Evolutionary conservation across 257 asterid species (phyloP).

Genomic region (Scutellaria minor): DNA sequence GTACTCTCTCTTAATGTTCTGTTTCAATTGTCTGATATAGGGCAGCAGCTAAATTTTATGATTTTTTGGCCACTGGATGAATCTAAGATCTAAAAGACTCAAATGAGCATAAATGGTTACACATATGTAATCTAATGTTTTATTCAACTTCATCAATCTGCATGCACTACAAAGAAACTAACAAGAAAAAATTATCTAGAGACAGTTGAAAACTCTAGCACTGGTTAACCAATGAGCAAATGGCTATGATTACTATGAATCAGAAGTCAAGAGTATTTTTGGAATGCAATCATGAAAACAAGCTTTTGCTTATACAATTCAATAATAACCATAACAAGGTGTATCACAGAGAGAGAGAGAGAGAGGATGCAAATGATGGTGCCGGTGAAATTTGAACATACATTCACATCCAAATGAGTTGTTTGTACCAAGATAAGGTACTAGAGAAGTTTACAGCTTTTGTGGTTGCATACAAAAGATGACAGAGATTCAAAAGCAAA

Average conservation of each 20-base stretch:
- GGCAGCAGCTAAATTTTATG: constrained; percentile 3
- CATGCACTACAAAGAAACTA: background rate
- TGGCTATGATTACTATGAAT: background rate
- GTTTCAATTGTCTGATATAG: background rate
- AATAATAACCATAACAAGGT: background rate
- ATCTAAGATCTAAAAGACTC: constrained; percentile 6
- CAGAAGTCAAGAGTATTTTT: background rate
- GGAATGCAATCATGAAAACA: background rate
- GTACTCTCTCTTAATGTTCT: background rate
- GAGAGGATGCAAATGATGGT: background rate
- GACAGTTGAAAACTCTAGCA: constrained; percentile 8
- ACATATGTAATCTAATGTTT: background rate
- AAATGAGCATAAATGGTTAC: background rate
- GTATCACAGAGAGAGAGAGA: background rate
- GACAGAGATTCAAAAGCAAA: constrained; percentile 7
- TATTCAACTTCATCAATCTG: background rate
- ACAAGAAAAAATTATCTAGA: background rate
- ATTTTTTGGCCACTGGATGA: background rate
- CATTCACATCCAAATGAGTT: constrained; percentile 22
- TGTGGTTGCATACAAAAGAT: constrained; percentile 24
- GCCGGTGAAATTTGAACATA: background rate
- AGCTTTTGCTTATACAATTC: background rate
- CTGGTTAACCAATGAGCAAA: background rate
- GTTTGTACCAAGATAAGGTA: constrained; percentile 6
- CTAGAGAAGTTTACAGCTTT: constrained; percentile 9